Evolutionary conservation across 352 stramenopile genomes (phyloP).

Genomic region (Phytophthora cajani): DNA sequence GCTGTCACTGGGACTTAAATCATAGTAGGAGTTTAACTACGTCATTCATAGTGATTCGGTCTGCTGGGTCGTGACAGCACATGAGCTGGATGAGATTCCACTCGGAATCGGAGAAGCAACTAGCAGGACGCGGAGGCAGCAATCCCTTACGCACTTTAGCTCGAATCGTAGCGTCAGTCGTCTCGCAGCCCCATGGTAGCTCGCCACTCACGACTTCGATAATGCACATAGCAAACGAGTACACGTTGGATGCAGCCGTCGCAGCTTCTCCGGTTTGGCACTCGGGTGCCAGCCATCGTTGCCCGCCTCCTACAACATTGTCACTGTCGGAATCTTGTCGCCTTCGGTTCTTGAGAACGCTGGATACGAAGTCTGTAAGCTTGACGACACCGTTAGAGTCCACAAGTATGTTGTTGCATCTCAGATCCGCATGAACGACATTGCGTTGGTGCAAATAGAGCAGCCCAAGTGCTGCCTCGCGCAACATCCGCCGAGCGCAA

Average conservation of each 20-base stretch:
- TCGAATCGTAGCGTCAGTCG: slow-evolving; percentile 22
- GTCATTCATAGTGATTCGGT: slow-evolving; percentile 23
- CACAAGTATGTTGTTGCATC: slow-evolving; percentile 42
- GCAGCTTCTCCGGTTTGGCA: slow-evolving; percentile 21
- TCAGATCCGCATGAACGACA: slow-evolving; percentile 37
- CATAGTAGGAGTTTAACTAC: slow-evolving; percentile 21
- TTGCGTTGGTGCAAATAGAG: slow-evolving; percentile 38
- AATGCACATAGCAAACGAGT: slow-evolving; percentile 47
- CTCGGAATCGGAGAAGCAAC: slow-evolving; percentile 42
- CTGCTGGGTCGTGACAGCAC: slow-evolving; percentile 27
- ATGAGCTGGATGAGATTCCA: slow-evolving; percentile 43
- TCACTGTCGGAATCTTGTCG: neutral
- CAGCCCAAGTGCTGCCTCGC: slow-evolving; percentile 35
- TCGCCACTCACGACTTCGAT: slow-evolving; percentile 38
- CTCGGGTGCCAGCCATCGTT: slow-evolving; percentile 39
- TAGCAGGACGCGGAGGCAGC: slow-evolving; percentile 24
- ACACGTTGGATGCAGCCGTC: slow-evolving; percentile 46
- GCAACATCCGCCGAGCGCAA: slow-evolving; percentile 24
- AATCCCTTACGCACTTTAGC: slow-evolving; percentile 27
- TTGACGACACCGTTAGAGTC: slow-evolving; percentile 26
- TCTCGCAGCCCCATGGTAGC: slow-evolving; percentile 29
- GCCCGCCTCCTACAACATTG: neutral
- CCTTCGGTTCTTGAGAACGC: slow-evolving; percentile 15
- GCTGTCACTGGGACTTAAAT: neutral
- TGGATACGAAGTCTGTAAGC: slow-evolving; percentile 39